These are phyloP conservation scores for Pythium periplocum DNA, from an alignment of 352 stramenopile genomes.

Conservation along the genomic window DNA sequence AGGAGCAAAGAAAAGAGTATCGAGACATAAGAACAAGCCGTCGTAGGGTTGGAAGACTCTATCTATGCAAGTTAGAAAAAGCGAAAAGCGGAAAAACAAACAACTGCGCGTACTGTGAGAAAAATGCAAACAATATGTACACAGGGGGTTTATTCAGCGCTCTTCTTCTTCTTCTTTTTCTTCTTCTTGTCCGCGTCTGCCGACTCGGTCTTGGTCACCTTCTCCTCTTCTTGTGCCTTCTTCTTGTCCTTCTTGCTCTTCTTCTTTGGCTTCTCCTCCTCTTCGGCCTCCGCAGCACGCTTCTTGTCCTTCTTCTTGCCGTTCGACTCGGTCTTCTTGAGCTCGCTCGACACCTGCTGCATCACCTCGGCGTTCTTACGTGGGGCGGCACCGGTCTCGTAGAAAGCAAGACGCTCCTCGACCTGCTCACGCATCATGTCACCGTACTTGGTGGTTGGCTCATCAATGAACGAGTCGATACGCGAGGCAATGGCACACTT, in stretches of 20 bases:
- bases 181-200: slow-evolving; percentile 61
- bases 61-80: neutral
- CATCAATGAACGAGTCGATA: slow-evolving; percentile 98
- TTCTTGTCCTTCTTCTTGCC: slow-evolving; percentile 84
- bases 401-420: slow-evolving; percentile 99
- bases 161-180: slow-evolving; percentile 81
- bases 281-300: slow-evolving; percentile 49
- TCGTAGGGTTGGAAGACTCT: no score
- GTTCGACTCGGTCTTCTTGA: slow-evolving; percentile 54
- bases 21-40: no score
- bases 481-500: slow-evolving; percentile 99
- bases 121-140: no score
- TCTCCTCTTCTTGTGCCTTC: slow-evolving; percentile 41
- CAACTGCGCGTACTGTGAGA: no score
- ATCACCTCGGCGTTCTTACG: slow-evolving; percentile 99
- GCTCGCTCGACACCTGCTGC: slow-evolving; percentile 90
- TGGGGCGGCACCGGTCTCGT: slow-evolving; percentile 97
- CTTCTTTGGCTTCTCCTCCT: slow-evolving; percentile 57
- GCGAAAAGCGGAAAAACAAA: neutral
- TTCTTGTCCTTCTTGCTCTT: slow-evolving; percentile 84
- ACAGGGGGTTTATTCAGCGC: slow-evolving; percentile 16
- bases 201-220: slow-evolving; percentile 18
- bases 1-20: no score
- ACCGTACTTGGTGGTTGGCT: slow-evolving; percentile 95
- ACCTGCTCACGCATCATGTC: slow-evolving; percentile 99